Conservation (phyloP, 1,139 yeast species). For the Geotrichum armillariae region DNA sequence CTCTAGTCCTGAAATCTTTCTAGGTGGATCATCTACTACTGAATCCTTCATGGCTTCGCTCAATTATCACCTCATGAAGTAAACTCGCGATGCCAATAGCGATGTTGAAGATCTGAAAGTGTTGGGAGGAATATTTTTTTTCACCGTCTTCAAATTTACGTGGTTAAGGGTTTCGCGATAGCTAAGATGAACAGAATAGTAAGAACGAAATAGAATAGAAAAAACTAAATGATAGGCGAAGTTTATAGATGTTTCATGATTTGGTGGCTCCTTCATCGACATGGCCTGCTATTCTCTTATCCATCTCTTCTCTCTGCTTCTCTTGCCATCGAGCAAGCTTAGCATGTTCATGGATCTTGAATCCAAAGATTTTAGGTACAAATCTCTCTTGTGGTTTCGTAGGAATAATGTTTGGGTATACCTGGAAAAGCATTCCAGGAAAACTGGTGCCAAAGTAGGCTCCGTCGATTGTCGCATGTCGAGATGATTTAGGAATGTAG, state of each 20-base stretch:
- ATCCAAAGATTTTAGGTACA: conserved; percentile 91
- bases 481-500: conserved; percentile 84
- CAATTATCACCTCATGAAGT: neutral
- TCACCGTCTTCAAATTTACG: neutral
- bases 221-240: no score
- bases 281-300: conserved; percentile 36
- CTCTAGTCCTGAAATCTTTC: conserved; percentile 85
- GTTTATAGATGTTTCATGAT: no score
- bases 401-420: conserved; percentile 72
- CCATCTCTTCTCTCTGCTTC: conserved; percentile 63
- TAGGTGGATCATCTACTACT: conserved; percentile 83
- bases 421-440: conserved; percentile 95
- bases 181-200: neutral
- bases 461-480: conserved; percentile 88
- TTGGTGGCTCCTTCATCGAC: conserved; percentile 1
- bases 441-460: conserved; percentile 96
- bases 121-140: neutral
- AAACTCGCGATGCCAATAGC: neutral
- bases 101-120: neutral
- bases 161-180: conserved; percentile 2
- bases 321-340: conserved; percentile 92
- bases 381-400: conserved; percentile 74
- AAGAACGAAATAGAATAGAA: neutral
- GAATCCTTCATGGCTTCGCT: conserved; percentile 58
- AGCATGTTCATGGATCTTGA: conserved; percentile 87